A percentile compares a stretch with the other conserved stretches of the same genome.
These are phyloP conservation scores for Rhodotorula glutinis DNA, from an alignment of 1,284 basidiomycete genomes.

Conservation along the genomic window DNA sequence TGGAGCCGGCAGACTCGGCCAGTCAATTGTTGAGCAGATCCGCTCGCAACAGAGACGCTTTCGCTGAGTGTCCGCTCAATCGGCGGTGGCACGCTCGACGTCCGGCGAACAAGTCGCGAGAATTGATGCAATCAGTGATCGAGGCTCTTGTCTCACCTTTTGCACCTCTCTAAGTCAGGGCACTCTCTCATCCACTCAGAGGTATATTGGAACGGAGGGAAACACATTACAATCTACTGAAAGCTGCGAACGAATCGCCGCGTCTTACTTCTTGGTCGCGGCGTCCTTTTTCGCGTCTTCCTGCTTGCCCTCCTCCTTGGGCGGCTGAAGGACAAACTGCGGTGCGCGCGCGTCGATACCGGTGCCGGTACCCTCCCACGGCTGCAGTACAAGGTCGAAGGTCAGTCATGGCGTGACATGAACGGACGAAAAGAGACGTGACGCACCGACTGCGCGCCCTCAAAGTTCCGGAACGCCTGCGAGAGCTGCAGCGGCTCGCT, in stretches of 20 bases:
- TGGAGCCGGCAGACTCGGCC: too few species aligned
- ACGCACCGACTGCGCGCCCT: constrained; percentile 51
- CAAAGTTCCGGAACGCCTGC: constrained; percentile 98
- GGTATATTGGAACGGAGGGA: too few species aligned
- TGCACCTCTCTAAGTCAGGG: too few species aligned
- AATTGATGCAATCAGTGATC: too few species aligned
- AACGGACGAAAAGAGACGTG: neutral
- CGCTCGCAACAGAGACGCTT: too few species aligned
- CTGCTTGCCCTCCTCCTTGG: constrained; percentile 49
- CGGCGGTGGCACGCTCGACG: too few species aligned
- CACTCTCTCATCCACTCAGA: neutral
- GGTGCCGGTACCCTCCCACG: constrained; percentile 95
- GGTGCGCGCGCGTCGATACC: constrained; percentile 66
- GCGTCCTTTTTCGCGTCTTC: constrained; percentile 44
- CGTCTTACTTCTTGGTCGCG: constrained; percentile 17
- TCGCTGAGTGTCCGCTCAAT: too few species aligned
- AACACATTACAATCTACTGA: too few species aligned
- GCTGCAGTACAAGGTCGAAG: constrained; percentile 45
- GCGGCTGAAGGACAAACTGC: constrained; percentile 50
- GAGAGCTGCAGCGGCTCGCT: constrained; percentile 97
- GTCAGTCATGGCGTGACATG: neutral
- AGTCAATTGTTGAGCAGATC: too few species aligned
- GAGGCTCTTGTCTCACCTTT: too few species aligned
- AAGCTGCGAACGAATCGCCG: neutral
- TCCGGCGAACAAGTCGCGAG: too few species aligned